These are phyloP conservation scores for Dictyostelium capitatum DNA, from an alignment of 78 protist genomes.

Conservation along the genomic window DNA sequence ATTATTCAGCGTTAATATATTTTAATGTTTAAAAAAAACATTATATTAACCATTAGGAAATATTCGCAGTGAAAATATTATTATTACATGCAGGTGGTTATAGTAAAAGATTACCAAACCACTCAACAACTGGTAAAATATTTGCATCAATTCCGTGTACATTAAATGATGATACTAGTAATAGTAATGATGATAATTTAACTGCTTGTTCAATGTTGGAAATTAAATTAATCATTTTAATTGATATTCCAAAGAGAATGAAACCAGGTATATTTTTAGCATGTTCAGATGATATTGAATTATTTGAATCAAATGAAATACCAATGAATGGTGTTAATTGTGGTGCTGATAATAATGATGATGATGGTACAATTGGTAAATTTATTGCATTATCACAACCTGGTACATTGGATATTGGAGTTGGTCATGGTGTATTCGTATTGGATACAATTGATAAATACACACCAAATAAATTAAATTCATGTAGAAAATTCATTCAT, in stretches of 20 bases:
- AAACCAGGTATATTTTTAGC: conserved; percentile 76
- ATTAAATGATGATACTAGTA: background rate
- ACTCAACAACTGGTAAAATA: conserved; percentile 72
- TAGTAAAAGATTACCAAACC: conserved; percentile 70
- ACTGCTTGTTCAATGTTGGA: conserved; percentile 74
- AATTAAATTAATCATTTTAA: conserved; percentile 59
- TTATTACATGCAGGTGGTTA: conserved; percentile 82
- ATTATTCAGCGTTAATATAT: too few species aligned
- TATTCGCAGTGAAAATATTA: conserved; percentile 32
- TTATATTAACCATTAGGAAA: too few species aligned
- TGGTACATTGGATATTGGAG: conserved; percentile 62
- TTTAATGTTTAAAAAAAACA: too few species aligned
- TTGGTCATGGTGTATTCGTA: conserved; percentile 74
- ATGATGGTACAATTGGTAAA: background rate
- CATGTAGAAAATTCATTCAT: conserved; percentile 53
- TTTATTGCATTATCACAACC: conserved; percentile 80
- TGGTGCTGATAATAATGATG: background rate
- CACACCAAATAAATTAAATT: conserved; percentile 18
- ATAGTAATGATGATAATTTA: background rate
- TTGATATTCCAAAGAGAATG: conserved; percentile 71
- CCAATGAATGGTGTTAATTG: background rate
- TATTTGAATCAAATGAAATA: conserved; percentile 48
- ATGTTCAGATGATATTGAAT: conserved; percentile 78
- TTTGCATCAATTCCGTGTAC: conserved; percentile 72
- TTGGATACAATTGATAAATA: conserved; percentile 16